Conservation (phyloP, 495 filamentous ascomycete species). For the Aspergillus cristatus region DNA sequence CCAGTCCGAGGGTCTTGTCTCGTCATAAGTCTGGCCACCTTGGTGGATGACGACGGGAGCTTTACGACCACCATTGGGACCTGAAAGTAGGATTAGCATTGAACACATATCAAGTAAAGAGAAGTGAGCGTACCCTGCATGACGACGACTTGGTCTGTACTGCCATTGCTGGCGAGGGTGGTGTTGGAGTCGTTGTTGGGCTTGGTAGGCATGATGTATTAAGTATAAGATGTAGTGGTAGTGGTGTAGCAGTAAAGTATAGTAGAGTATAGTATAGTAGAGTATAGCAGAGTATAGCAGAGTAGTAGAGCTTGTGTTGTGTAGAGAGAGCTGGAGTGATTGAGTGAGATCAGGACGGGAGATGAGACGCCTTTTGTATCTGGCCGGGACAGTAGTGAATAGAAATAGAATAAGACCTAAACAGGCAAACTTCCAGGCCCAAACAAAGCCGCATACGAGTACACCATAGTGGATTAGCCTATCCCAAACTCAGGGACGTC, state of each 20-base stretch:
- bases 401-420: too few relatives aligned
- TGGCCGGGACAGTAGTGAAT: background rate
- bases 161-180: conserved; percentile 31
- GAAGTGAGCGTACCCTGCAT: conserved; percentile 26
- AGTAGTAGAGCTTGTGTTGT: conserved; percentile 1
- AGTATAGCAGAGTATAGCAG: background rate
- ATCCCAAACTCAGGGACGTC: too few relatives aligned
- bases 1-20: conserved; percentile 39
- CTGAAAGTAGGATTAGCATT: conserved; percentile 9
- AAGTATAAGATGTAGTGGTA: conserved; percentile 2
- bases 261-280: background rate
- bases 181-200: conserved; percentile 34
- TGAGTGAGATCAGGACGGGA: too few relatives aligned
- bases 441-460: too few relatives aligned
- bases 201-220: conserved; percentile 34
- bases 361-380: conserved; percentile 9
- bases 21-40: conserved; percentile 39
- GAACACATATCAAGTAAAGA: background rate
- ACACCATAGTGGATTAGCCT: too few relatives aligned
- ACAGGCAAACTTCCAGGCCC: too few relatives aligned
- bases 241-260: conserved; percentile 5
- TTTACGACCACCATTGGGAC: conserved; percentile 18
- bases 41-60: conserved; percentile 35
- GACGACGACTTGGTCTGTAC: conserved; percentile 26
- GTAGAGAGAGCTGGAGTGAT: conserved; percentile 1